phyloP scores from a whole-genome alignment of 768 basidiomycete species.

The Mycena pura region DNA sequence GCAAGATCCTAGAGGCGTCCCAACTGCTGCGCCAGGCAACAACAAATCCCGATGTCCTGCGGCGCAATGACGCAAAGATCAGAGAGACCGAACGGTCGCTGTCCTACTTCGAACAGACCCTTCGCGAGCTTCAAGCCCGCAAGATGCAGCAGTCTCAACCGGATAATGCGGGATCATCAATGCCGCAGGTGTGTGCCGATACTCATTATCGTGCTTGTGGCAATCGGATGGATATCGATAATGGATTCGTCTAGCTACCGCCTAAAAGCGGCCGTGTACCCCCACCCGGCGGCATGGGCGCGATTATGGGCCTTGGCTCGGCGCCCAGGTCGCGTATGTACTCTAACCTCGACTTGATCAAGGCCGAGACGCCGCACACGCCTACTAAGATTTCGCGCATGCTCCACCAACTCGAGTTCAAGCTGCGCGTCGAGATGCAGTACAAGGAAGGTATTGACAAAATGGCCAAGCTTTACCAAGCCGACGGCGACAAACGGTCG shows the following conservation, averaged over 20 bases:
- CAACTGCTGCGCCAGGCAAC: constrained; percentile 83
- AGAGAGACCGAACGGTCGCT: constrained; percentile 84
- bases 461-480: constrained; percentile 96
- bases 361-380: constrained; percentile 96
- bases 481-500: constrained; percentile 97
- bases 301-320: background rate
- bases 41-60: constrained; percentile 83
- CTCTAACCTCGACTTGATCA: constrained; percentile 91
- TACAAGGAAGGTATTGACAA: constrained; percentile 99
- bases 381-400: constrained; percentile 96
- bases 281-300: background rate
- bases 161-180: constrained; percentile 53
- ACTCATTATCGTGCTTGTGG: no score
- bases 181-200: constrained; percentile 52
- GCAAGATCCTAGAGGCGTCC: constrained; percentile 89
- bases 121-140: constrained; percentile 81
- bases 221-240: constrained; percentile 31
- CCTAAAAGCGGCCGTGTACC: constrained; percentile 51
- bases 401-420: constrained; percentile 99
- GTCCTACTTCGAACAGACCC: constrained; percentile 86
- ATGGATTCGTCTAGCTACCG: constrained; percentile 51
- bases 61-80: constrained; percentile 84
- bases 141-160: constrained; percentile 69
- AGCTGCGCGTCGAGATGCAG: constrained; percentile 96
- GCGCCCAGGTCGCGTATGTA: constrained; percentile 52